Base-by-base conservation (phyloP, 1,284 basidiomycete genomes). In the Cutaneotrichosporon spelunceum region DNA sequence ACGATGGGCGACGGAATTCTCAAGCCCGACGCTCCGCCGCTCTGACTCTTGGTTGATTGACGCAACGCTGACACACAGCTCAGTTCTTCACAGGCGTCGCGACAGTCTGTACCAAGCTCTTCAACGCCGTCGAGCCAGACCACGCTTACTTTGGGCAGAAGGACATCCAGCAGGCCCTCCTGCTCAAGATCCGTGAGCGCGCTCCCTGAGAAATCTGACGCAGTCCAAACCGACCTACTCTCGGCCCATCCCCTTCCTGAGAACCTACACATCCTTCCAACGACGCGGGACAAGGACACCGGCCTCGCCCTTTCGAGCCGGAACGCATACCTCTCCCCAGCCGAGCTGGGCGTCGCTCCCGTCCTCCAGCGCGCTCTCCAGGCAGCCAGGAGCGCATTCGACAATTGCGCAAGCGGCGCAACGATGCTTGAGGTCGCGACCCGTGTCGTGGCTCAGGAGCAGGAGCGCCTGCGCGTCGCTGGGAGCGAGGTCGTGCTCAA, bases 101-200 rank as follows among this genome's bases (percentile, higher is more conserved):
- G 0, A 99, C 95, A 0, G 88, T 97, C 53, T 93, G 95, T 60
- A 90, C 90, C 3, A 99, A 98, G 78, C 83, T 98, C 14, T 97
- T 98, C 82, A 94, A 97, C 74, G 86, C 87, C 52, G 85, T 98
- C 48, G 86, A 95, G 90, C 95, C 95, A 2, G 91, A 91, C 57
- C 85, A 87, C 61, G 87, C 91, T 24, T 99, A 98, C 78, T 97
- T 99, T 72, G 95, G 96, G 0, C 95, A 98, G 78, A 99, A 99
- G 77, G 95, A 99, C 74, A 97, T 99, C 60, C 95, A 99, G 75
- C 95, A 99, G 76, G 91, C 90, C 0, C 80, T 98, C 9, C 80
- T 99, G 23, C 83, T 99, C 24, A 87, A 89, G 49, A 87, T 89
- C n/a, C 83, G 79, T 79, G 42, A 50, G 77, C 21, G n/a, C 23